A percentile compares a stretch with the other conserved stretches of the same genome.
phyloP scores from a whole-genome alignment of 345 rosid genomes.

The Dipteronia sinensis region DNA sequence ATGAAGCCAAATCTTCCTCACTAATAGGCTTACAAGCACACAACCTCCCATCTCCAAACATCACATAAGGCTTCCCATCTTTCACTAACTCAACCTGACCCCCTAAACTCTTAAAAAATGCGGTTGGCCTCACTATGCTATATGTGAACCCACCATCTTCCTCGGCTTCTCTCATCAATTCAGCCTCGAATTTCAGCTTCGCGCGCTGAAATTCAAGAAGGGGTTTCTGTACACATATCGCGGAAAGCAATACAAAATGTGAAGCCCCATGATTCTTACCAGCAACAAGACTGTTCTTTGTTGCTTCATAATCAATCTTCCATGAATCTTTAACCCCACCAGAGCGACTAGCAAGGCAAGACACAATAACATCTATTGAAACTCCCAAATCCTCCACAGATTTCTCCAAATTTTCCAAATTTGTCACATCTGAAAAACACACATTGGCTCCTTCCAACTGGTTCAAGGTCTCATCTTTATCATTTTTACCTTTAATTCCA shows the following conservation, averaged over 20 bases:
- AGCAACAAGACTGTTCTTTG: constrained; percentile 80
- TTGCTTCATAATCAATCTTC: constrained; percentile 92
- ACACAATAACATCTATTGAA: constrained; percentile 76
- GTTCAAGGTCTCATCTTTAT: constrained; percentile 62
- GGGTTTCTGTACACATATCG: constrained; percentile 92
- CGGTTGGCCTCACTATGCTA: constrained; percentile 94
- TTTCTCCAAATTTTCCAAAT: constrained; percentile 50
- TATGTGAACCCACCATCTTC: constrained; percentile 51
- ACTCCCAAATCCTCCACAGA: constrained; percentile 48
- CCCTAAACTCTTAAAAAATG: constrained; percentile 91
- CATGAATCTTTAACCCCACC: constrained; percentile 95
- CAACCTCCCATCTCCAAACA: constrained; percentile 93
- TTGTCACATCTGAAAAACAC: constrained; percentile 84
- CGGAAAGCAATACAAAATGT: constrained; percentile 87
- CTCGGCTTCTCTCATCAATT: constrained; percentile 53
- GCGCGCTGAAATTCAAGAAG: constrained; percentile 89
- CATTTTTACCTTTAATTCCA: constrained; percentile 68
- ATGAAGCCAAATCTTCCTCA: constrained; percentile 81
- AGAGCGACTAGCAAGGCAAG: constrained; percentile 87
- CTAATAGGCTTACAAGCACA: constrained; percentile 98
- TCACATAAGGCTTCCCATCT: constrained; percentile 94
- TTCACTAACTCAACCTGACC: constrained; percentile 95
- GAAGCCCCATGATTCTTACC: constrained; percentile 74
- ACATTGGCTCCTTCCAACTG: constrained; percentile 69
- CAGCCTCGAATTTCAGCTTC: constrained; percentile 83